Base-by-base conservation (phyloP, 2,329 filamentous ascomycete species). In the Plenodomus lindquistii region DNA sequence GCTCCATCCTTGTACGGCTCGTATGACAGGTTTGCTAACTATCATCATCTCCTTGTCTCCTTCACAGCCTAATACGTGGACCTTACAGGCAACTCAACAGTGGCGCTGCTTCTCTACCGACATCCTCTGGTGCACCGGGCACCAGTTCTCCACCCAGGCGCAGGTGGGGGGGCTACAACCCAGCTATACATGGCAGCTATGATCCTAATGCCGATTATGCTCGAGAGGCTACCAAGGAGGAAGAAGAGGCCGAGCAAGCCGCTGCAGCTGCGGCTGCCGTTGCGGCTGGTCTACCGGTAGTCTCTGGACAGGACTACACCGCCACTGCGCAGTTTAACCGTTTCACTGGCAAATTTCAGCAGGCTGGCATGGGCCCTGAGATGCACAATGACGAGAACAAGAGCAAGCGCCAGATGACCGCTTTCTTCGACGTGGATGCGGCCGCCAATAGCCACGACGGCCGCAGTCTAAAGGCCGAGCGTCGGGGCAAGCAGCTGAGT, bases 131-230 rank as follows among this genome's bases (percentile, higher is more conserved):
- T 31, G 65, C 65, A n/a, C 67, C 68, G 34, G 65, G 63, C 42
- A 65, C 67, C 44, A 62, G 64, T 40, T 63, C 65, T 45, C 65
- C 63, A 22, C 69, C 67, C 19, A 52, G 68, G 68, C 64, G 59
- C 59, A 74, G 45, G 75, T 82, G 18, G 82, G 86, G 87, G 49
- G 91, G 93, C 52, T 99, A 99, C 76, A 96, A 97, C 69, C 94
- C 94, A 1, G 89, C 91, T 19, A 93, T 99, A 38, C 94, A 99
- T 71, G 94, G 94, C 61, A 88, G 92, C 75, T 99, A 97, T 77
- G 94, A 99, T 65, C 91, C 92, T 3, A 94, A 87, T 51, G 93
- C 94, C n/a, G 89, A 91, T 77, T 99, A 99, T 70, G 93, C 94
- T 10, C 79, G 51, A 40, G 62, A 64, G 48, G 66, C 67, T 2